These are phyloP conservation scores for Geranomyces michiganensis DNA, from an alignment of 192 early-diverging fungal genomes.

Conservation along the genomic window DNA sequence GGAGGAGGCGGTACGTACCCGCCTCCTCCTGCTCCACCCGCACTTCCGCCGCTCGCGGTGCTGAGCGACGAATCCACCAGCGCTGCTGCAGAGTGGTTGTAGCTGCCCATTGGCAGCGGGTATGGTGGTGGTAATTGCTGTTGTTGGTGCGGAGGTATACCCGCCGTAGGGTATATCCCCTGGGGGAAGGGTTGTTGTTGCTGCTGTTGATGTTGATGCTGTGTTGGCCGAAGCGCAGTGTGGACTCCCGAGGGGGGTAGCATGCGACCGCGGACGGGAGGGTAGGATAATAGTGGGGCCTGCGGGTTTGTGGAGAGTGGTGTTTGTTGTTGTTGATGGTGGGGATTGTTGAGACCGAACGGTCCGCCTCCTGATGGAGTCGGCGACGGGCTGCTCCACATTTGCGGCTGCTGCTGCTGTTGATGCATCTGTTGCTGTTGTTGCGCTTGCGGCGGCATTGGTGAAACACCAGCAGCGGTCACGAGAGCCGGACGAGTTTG, in stretches of 20 bases:
- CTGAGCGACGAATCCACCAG: too few relatives aligned
- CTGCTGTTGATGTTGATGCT: conserved; percentile 16
- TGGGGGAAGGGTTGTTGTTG: neutral
- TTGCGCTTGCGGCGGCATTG: neutral
- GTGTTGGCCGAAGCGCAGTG: neutral
- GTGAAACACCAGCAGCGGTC: too few relatives aligned
- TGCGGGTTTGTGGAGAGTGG: neutral
- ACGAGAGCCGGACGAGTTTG: too few relatives aligned
- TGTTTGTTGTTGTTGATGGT: neutral
- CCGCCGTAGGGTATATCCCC: too few relatives aligned
- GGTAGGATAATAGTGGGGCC: neutral
- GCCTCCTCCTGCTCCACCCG: too few relatives aligned
- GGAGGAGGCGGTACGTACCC: neutral
- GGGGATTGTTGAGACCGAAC: neutral
- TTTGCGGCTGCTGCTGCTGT: neutral
- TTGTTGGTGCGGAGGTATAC: neutral
- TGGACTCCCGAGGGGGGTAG: neutral
- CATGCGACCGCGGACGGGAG: neutral
- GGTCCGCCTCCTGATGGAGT: neutral
- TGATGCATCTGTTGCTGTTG: too few relatives aligned
- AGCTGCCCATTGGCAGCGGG: too few relatives aligned
- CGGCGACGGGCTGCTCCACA: conserved; percentile 8
- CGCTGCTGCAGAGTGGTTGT: too few relatives aligned
- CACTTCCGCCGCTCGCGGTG: too few relatives aligned
- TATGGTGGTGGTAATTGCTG: conserved; percentile 8